Conservation (phyloP, 495 filamentous ascomycete genomes). For the Trichoderma asperelloides region DNA sequence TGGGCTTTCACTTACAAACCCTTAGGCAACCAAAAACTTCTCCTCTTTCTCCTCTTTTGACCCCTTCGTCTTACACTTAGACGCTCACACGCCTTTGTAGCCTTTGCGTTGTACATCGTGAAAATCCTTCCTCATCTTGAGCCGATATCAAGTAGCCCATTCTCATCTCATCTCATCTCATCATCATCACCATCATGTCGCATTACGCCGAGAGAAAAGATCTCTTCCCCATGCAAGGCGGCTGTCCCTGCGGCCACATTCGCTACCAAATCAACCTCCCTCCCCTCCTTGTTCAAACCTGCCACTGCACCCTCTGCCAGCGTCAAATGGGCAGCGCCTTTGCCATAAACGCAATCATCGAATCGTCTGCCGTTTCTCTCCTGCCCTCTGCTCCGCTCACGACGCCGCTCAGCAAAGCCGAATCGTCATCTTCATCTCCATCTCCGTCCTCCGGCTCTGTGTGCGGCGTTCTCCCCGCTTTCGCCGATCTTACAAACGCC, state of each 20-base stretch:
- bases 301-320: constrained; percentile 29
- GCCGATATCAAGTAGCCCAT: too few relatives aligned
- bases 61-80: not conserved
- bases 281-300: constrained; percentile 19
- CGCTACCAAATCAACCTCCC: constrained; percentile 9
- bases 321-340: constrained; percentile 28
- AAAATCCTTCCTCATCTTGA: constrained; percentile 3
- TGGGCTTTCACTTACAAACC: not conserved
- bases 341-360: constrained; percentile 21
- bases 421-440: not conserved
- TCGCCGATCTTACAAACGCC: not conserved
- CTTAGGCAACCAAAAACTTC: not conserved
- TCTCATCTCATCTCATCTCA: too few relatives aligned
- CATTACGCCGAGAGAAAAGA: constrained; percentile 9
- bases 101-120: not conserved
- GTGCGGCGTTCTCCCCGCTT: not conserved
- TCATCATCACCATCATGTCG: not conserved
- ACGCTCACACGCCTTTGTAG: not conserved
- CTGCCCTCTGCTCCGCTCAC: constrained; percentile 8
- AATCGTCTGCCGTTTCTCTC: not conserved
- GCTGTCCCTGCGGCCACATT: constrained; percentile 13
- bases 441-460: not conserved
- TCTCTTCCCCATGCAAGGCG: constrained; percentile 13
- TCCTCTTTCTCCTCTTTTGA: not conserved
- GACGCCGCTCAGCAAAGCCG: not conserved